Evolutionary conservation across 2,329 filamentous ascomycete species (phyloP).

Genomic region (Stromatinia cepivora): DNA sequence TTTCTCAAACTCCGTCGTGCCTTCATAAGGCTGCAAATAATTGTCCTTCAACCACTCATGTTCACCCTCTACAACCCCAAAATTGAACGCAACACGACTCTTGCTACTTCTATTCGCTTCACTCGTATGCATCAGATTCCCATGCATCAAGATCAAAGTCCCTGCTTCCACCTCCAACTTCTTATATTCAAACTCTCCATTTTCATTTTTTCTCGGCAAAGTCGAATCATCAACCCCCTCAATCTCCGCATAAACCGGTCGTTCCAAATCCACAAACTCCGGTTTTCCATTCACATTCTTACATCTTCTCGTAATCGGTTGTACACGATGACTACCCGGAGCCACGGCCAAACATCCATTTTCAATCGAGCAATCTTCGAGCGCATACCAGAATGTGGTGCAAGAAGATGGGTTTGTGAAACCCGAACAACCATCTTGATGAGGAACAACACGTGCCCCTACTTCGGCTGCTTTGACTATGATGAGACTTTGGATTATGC

Average conservation of each 20-base stretch:
- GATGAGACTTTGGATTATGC: constrained; percentile 10
- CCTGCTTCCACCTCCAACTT: constrained; percentile 17
- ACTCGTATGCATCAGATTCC: constrained; percentile 19
- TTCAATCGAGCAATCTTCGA: not conserved
- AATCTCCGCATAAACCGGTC: not conserved
- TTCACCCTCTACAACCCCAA: constrained; percentile 10
- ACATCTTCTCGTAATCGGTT: not conserved
- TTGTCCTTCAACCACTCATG: constrained; percentile 1
- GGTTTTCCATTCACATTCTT: not conserved
- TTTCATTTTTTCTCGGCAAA: not conserved
- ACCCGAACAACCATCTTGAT: constrained; percentile 17
- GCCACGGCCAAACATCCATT: constrained; percentile 15
- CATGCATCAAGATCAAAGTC: constrained; percentile 17
- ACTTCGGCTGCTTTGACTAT: constrained; percentile 14
- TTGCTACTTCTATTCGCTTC: constrained; percentile 14
- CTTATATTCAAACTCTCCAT: not conserved
- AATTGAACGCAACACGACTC: constrained; percentile 14
- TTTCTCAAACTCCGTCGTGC: constrained; percentile 9
- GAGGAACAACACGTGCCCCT: constrained; percentile 1
- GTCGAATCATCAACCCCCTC: not conserved
- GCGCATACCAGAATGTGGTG: constrained; percentile 18
- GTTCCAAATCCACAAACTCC: constrained; percentile 2
- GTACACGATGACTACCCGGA: not conserved
- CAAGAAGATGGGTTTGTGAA: constrained; percentile 9
- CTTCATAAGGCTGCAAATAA: constrained; percentile 17